phyloP scores from a whole-genome alignment of 495 filamentous ascomycete species.

The Penicillium cataractarum region DNA sequence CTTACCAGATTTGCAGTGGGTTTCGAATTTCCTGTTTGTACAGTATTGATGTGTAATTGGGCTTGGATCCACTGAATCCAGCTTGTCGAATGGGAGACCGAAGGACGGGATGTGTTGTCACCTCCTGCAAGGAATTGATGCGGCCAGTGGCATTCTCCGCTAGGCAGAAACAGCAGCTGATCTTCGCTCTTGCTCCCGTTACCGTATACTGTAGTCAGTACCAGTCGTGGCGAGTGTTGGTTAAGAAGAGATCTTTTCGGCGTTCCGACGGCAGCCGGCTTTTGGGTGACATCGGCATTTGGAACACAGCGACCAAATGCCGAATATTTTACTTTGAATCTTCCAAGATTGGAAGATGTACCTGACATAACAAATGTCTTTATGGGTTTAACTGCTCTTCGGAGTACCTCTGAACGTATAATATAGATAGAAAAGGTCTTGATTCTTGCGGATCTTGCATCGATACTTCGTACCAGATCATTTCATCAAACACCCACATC shows the following conservation, averaged over 20 bases:
- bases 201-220: background rate
- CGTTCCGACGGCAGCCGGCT: background rate
- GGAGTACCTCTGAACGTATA: no score
- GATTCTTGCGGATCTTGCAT: background rate
- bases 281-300: constrained; percentile 1
- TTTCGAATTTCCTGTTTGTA: background rate
- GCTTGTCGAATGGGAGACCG: background rate
- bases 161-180: no score
- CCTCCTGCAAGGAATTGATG: background rate
- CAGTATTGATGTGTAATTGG: background rate
- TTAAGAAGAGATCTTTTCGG: background rate
- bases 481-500: no score
- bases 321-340: background rate
- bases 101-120: background rate
- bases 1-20: background rate
- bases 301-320: background rate
- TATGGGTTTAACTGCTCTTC: no score
- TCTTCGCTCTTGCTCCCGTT: background rate
- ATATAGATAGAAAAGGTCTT: background rate
- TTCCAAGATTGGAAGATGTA: background rate
- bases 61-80: background rate
- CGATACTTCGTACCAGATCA: background rate
- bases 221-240: background rate
- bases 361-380: no score
- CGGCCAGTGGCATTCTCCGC: background rate